These are phyloP conservation scores for Mortierella sp. DNA, from an alignment of 371 early-diverging fungal genomes.

Conservation along the genomic window DNA sequence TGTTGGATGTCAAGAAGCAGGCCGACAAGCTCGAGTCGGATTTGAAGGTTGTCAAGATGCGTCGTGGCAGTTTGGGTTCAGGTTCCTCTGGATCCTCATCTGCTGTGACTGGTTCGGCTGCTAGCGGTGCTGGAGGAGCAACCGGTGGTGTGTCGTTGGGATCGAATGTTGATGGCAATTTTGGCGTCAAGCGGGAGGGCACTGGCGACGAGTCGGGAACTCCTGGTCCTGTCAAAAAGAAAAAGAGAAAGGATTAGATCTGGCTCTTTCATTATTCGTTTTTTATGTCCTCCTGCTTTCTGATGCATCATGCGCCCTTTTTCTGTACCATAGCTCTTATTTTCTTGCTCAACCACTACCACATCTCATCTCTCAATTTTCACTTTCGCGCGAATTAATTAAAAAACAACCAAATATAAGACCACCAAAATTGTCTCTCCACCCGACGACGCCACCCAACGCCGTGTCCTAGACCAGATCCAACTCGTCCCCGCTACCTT, in stretches of 20 bases:
- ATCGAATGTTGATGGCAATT: conserved; percentile 17
- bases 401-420: neutral
- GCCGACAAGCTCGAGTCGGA: conserved; percentile 87
- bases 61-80: conserved; percentile 58
- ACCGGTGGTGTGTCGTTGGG: neutral
- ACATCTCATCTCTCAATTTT: neutral
- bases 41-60: conserved; percentile 69
- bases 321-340: conserved; percentile 1
- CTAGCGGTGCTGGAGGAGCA: conserved; percentile 1
- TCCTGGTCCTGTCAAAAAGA: conserved; percentile 49
- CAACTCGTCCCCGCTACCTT: neutral
- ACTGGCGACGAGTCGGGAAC: conserved; percentile 38
- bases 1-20: conserved; percentile 86
- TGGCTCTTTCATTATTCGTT: neutral
- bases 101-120: conserved; percentile 12
- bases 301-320: neutral
- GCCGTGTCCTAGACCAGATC: neutral
- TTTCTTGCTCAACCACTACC: neutral
- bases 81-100: conserved; percentile 11
- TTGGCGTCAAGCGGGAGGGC: conserved; percentile 55
- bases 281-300: too few species aligned
- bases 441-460: neutral
- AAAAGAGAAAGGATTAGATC: conserved; percentile 51
- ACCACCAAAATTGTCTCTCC: neutral
- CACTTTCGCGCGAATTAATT: too few species aligned